Conservation (phyloP, 495 filamentous ascomycete species). For the Daldinia childiae region DNA sequence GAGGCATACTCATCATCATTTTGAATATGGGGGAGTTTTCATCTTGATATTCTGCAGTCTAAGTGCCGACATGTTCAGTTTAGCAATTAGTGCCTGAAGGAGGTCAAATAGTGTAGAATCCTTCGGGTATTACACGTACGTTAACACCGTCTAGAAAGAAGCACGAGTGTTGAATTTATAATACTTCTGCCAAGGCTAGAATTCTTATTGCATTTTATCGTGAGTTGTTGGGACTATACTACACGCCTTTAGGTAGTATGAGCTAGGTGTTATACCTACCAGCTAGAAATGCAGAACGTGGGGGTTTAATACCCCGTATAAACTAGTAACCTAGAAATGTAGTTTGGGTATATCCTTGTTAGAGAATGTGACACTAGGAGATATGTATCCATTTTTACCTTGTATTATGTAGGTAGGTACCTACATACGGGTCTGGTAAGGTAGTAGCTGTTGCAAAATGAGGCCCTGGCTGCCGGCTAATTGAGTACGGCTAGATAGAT, state of each 20-base stretch:
- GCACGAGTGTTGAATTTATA: slow-evolving; percentile 26
- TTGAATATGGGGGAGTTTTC: background rate
- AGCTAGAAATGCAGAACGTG: background rate
- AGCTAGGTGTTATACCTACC: background rate
- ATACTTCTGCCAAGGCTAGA: slow-evolving; percentile 11
- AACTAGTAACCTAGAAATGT: background rate
- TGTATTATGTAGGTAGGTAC: no score
- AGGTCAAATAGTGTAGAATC: background rate
- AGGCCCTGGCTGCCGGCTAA: no score
- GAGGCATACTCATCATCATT: slow-evolving; percentile 2
- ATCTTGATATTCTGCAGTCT: slow-evolving; percentile 8
- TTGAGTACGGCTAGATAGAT: no score
- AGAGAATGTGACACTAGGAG: no score
- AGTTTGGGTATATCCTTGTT: background rate
- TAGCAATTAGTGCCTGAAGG: background rate
- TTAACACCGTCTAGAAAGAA: slow-evolving; percentile 13
- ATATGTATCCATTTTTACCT: no score
- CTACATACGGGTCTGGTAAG: no score
- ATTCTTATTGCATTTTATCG: slow-evolving; percentile 7
- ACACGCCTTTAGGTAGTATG: no score
- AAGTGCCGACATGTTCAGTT: background rate
- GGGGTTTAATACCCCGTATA: background rate
- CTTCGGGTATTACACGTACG: slow-evolving; percentile 16
- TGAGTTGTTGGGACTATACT: background rate
- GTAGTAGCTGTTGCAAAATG: no score